Base-by-base conservation (phyloP, 108 stramenopile species). In the Nitzschia sp. region DNA sequence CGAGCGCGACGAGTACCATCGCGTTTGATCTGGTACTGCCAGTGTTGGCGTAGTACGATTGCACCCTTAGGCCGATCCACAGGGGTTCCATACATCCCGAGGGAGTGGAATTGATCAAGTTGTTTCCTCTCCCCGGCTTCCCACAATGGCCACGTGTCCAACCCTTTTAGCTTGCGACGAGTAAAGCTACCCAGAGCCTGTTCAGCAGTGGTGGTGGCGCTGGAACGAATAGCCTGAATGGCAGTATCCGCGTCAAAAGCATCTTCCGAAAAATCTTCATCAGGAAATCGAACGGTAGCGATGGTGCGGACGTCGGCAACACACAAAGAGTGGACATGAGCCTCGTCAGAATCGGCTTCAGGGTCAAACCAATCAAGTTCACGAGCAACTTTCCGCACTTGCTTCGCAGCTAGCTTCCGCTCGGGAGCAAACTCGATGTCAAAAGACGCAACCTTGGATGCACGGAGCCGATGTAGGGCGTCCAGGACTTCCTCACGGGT, bases 131-230 rank as follows among this genome's bases (percentile, higher is more conserved):
- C 38, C 8, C 38, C 38, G 38, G 38, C 38, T 42, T 42, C 38
- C 38, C 38, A 42, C 11, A 42, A 15, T 15, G 8, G 38, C 80
- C 80, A 81, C 1, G 59, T 74, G 21, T 2, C 9, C 18, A 51
- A 26, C 21, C 38, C 31, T 6, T 59, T 31, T 0, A 81, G 59
- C n/a, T 63, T 76, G 1, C 60, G 45, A 6, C 80, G 70, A 6
- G 75, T 76, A 28, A 81, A 65, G 19, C n/a, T 26, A 28, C 70
- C 70, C 64, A 77, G 49, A 6, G 63, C 70, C 1, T 55, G 53
- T 66, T 77, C 69, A 25, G 61, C 76, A 17, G 65, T n/a, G n/a
- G n/a, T n/a, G n/a, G n/a, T n/a, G n/a, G n/a, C n/a, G n/a, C n/a
- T n/a, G n/a, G n/a, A n/a, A 1, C 26, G 24, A 0, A 76, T 28